A percentile compares a stretch with the other conserved stretches of the same genome.
phyloP scores from a whole-genome alignment of 2,329 filamentous ascomycete genomes.

The Aspergillus pseudoviridinutans region DNA sequence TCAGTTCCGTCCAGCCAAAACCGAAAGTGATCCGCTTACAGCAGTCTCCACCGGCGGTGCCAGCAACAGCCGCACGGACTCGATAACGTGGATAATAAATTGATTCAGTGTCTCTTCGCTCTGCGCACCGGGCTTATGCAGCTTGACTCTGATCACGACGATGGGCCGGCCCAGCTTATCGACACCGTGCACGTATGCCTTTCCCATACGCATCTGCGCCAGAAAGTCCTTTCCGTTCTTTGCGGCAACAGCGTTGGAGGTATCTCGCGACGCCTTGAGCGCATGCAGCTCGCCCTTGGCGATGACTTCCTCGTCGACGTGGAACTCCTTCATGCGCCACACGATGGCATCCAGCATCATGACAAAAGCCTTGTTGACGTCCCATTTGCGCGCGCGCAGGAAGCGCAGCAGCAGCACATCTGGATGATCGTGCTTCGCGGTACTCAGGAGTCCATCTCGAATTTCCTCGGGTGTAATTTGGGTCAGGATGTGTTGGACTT shows the following conservation, averaged over 20 bases:
- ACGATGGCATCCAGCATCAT: constrained; percentile 91
- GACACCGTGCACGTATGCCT: constrained; percentile 80
- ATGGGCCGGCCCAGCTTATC: constrained; percentile 81
- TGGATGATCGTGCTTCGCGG: constrained; percentile 90
- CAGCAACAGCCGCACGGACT: constrained; percentile 81
- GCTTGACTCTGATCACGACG: constrained; percentile 72
- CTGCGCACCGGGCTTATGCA: constrained; percentile 83
- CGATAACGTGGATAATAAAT: constrained; percentile 88
- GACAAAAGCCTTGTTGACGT: constrained; percentile 80
- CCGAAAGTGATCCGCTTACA: constrained; percentile 50
- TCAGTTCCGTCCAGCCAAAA: neutral
- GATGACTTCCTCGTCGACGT: constrained; percentile 84
- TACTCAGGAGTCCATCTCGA: constrained; percentile 74
- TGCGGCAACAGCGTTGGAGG: constrained; percentile 54
- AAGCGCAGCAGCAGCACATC: constrained; percentile 79
- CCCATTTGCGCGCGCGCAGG: constrained; percentile 83
- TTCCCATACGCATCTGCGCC: constrained; percentile 78
- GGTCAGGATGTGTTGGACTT: constrained; percentile 74
- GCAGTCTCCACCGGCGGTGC: constrained; percentile 79
- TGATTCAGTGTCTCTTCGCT: constrained; percentile 75
- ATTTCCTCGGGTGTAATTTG: constrained; percentile 71
- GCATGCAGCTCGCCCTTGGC: constrained; percentile 66
- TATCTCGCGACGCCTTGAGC: constrained; percentile 53
- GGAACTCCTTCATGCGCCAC: constrained; percentile 77
- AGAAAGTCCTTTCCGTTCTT: constrained; percentile 72